A percentile compares a stretch with the other conserved stretches of the same genome.
These are phyloP conservation scores for Tetracentron sinense DNA, from an alignment of 164 flowering plant species.

Conservation along the genomic window DNA sequence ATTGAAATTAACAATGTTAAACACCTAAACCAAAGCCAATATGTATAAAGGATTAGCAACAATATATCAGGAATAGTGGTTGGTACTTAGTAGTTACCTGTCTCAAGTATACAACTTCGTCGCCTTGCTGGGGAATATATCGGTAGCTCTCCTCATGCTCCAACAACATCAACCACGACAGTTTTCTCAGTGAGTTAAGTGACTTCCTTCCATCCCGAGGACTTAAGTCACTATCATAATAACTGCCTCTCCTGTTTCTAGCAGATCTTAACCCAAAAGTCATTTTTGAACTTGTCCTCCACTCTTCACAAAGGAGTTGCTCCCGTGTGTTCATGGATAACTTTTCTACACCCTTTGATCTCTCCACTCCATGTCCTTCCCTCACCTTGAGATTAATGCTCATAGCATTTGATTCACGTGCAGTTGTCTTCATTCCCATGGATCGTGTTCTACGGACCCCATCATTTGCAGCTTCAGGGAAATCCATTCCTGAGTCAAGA, in stretches of 20 bases:
- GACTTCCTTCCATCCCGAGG: constrained; percentile 45
- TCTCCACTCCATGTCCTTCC: constrained; percentile 28
- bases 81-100: constrained; percentile 51
- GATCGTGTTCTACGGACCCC: constrained; percentile 38
- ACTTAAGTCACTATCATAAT: constrained; percentile 34
- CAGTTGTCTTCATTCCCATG: constrained; percentile 32
- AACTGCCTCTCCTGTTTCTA: constrained; percentile 51
- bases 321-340: constrained; percentile 23
- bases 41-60: too few species aligned
- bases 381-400: constrained; percentile 18
- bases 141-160: constrained; percentile 69
- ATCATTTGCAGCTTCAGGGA: constrained; percentile 26
- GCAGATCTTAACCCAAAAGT: constrained; percentile 59
- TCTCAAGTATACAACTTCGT: constrained; percentile 77
- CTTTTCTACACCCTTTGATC: constrained; percentile 22
- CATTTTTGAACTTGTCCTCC: constrained; percentile 41
- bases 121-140: constrained; percentile 91
- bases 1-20: not conserved
- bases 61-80: too few species aligned
- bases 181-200: constrained; percentile 40
- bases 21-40: not conserved
- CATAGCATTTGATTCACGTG: constrained; percentile 20
- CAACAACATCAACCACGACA: constrained; percentile 83
- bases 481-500: constrained; percentile 20
- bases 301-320: constrained; percentile 39